Evolutionary conservation across 1,284 basidiomycete genomes (phyloP), one percentile per base, ranked within the genome.

Genomic region (Nidula niveotomentosa): DNA sequence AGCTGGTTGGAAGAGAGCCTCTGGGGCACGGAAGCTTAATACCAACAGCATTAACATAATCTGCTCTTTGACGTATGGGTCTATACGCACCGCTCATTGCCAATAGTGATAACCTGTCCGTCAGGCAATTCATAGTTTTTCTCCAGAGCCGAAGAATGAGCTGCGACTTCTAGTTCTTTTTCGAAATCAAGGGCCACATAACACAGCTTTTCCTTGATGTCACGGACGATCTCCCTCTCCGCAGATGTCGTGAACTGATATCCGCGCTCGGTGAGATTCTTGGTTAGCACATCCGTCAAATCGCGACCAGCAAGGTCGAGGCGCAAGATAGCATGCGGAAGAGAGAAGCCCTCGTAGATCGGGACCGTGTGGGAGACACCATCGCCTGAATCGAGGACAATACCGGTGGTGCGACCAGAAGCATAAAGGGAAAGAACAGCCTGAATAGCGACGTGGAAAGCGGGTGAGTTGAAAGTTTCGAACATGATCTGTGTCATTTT

Each of bases 401-500:
- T 94, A 89, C 93, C 93, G 50, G 93, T 96, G 39, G 85, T 86
- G 76, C 93, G 91, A 78, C 94, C 94, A 56, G 93, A 96, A 36
- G 94, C 93, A 76, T 95, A 96, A 53, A 96, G 84, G 39, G 93
- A 95, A 44, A 96, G 84, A 54, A 95, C 93, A 71, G 93, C 93
- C 79, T 96, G 94, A 75, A 95, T 94, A 56, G 91, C 84, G 63
- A 95, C 93, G 80, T 95, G 95, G 83, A 96, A 94, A 13, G 93
- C 93, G 54, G 93, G 93, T 4, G 85, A 86, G 76, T 95, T 96
- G 86, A 96, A 96, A 48, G 93, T 96, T 83, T 96, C 93, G 74
- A 96, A 96, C 91, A 95, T 95, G 82, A 95, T 94, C 78, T 95
- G 93, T 59, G 93, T 94, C 93, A 95, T 95, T 84, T 95, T 95